Percentiles rank a stretch among this genome's conserved stretches.
Conservation (phyloP, 352 stramenopile genomes). For the Pythium scleroteichum region DNA sequence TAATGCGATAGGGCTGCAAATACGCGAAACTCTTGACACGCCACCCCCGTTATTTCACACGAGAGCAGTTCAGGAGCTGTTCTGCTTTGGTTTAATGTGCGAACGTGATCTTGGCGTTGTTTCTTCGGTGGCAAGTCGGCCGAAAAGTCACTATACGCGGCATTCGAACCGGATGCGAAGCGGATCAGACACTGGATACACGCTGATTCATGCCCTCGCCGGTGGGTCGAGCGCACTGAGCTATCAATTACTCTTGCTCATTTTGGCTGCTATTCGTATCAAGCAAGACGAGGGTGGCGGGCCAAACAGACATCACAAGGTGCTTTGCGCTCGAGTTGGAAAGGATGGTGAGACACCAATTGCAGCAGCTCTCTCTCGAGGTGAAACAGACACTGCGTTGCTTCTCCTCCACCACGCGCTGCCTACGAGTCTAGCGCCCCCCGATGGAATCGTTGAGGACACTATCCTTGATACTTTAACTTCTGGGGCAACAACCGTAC, state of each 20-base stretch:
- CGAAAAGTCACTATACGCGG: too few species aligned
- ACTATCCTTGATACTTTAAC: not conserved
- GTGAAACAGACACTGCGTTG: conserved; percentile 8
- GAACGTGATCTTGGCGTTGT: not conserved
- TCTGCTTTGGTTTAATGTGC: not conserved
- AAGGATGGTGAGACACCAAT: conserved; percentile 5
- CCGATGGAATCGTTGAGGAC: not conserved
- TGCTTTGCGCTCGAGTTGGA: not conserved
- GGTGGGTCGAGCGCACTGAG: not conserved
- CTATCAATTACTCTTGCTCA: conserved; percentile 4
- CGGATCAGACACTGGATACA: not conserved
- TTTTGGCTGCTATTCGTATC: conserved; percentile 6
- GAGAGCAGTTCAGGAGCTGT: conserved; percentile 8
- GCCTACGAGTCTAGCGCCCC: not conserved
- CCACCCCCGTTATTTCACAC: not conserved
- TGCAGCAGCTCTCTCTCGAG: not conserved
- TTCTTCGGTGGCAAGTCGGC: not conserved
- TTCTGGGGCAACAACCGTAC: conserved; percentile 32
- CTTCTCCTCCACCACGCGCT: conserved; percentile 15
- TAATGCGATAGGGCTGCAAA: not conserved
- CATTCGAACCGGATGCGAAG: too few species aligned
- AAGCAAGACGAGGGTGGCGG: not conserved
- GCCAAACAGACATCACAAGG: not conserved
- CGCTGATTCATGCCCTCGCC: not conserved
- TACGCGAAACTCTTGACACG: not conserved